Evolutionary conservation across 2,329 filamentous ascomycete genomes (phyloP).

Genomic region (Pleomassaria siparia): DNA sequence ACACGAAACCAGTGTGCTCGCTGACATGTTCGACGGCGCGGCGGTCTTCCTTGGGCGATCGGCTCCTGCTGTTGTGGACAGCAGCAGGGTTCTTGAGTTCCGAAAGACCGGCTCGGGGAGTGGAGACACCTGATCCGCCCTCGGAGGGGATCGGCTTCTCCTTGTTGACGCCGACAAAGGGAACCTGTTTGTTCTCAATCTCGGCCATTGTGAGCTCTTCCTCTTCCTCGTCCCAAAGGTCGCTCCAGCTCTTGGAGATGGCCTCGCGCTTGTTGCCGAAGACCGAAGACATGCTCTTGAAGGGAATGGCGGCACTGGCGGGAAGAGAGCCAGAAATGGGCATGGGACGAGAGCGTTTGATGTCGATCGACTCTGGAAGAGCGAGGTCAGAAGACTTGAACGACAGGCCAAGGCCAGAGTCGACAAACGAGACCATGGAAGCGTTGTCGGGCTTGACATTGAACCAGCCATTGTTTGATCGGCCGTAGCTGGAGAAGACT

Average conservation of each 20-base stretch:
- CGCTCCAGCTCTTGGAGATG: constrained; percentile 98
- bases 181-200: constrained; percentile 61
- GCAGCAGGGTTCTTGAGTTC: constrained; percentile 57
- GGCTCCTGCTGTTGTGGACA: constrained; percentile 52
- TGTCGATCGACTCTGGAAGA: constrained; percentile 47
- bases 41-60: constrained; percentile 34
- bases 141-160: constrained; percentile 43
- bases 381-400: constrained; percentile 68
- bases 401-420: constrained; percentile 79
- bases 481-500: constrained; percentile 77
- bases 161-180: constrained; percentile 30
- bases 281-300: constrained; percentile 73
- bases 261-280: constrained; percentile 76
- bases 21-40: constrained; percentile 63
- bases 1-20: constrained; percentile 71
- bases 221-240: constrained; percentile 97
- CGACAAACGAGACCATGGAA: constrained; percentile 79
- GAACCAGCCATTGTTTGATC: constrained; percentile 68
- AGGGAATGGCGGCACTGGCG: constrained; percentile 58
- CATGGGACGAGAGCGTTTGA: constrained; percentile 67
- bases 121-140: constrained; percentile 49
- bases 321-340: constrained; percentile 81
- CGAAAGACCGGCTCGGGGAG: constrained; percentile 54
- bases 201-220: constrained; percentile 65
- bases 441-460: constrained; percentile 75